Conservation (phyloP, 1,284 basidiomycete species). For the Cutaneotrichosporon mucoides region DNA sequence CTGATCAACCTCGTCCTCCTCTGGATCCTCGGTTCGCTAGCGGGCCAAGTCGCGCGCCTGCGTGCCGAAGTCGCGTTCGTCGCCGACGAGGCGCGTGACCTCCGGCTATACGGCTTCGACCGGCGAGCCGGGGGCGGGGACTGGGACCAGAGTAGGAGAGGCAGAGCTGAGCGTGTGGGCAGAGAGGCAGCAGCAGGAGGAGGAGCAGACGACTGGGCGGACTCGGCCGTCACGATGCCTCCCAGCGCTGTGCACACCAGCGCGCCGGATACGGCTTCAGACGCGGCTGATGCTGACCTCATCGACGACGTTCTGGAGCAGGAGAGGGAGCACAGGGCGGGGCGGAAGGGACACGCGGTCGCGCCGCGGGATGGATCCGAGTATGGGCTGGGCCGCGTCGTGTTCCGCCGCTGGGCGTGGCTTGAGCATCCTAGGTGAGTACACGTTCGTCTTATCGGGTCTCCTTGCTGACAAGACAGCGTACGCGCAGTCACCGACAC, state of each 20-base stretch:
- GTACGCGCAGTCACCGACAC: conserved; percentile 3
- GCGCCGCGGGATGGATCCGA: background rate
- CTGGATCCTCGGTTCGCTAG: conserved; percentile 34
- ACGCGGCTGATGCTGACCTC: background rate
- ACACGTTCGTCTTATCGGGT: background rate
- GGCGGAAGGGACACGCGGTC: background rate
- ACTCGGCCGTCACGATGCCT: background rate
- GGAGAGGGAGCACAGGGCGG: background rate
- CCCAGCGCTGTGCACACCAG: background rate
- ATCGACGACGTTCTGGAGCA: background rate
- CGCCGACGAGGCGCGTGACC: conserved; percentile 36
- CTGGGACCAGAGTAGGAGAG: too few species aligned
- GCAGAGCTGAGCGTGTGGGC: too few species aligned
- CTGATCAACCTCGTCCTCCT: conserved; percentile 34
- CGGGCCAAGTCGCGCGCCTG: conserved; percentile 33
- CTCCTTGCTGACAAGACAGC: conserved; percentile 5
- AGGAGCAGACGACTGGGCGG: background rate
- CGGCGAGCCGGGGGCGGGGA: background rate
- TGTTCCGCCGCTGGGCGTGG: conserved; percentile 8
- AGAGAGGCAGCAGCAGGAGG: background rate
- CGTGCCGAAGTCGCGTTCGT: conserved; percentile 38
- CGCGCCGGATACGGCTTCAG: background rate
- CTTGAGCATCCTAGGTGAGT: conserved; percentile 13
- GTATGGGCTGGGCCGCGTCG: conserved; percentile 10
- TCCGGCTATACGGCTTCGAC: conserved; percentile 28